Conservation (phyloP, 1,139 yeast genomes). For the Wickerhamomyces sp. region DNA sequence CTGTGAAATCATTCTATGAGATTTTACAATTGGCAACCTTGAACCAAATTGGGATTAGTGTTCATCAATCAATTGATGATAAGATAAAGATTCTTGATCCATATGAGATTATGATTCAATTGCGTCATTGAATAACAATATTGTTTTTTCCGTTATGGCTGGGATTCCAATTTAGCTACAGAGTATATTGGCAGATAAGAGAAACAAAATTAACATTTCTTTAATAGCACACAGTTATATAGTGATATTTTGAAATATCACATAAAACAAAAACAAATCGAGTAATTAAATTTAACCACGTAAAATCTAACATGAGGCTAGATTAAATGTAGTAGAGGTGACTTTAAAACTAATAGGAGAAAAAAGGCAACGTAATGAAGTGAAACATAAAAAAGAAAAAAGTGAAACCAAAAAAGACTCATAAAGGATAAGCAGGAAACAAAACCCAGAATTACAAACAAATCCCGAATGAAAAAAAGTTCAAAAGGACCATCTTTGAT, state of each 20-base stretch:
- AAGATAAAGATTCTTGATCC: not conserved
- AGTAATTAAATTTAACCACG: not conserved
- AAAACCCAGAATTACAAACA: not conserved
- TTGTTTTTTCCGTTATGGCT: too few relatives aligned
- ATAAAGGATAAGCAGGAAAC: not conserved
- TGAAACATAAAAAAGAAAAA: not conserved
- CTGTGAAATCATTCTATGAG: constrained; percentile 37
- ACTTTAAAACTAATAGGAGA: not conserved
- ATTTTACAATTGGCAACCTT: constrained; percentile 35
- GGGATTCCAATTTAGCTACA: too few relatives aligned
- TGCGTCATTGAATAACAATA: not conserved
- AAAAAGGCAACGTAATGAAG: not conserved
- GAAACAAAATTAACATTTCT: not conserved
- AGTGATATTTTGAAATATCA: not conserved
- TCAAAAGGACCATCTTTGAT: not conserved
- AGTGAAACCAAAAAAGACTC: not conserved
- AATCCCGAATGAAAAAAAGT: not conserved
- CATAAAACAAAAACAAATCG: not conserved
- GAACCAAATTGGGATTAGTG: constrained; percentile 8
- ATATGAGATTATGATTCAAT: constrained; percentile 1
- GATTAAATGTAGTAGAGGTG: too few relatives aligned
- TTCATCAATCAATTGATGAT: not conserved
- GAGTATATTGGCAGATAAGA: too few relatives aligned
- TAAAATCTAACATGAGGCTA: too few relatives aligned
- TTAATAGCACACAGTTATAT: not conserved